These are phyloP conservation scores for Durusdinium trenchii DNA, from an alignment of 73 alveolate species.

Conservation along the genomic window DNA sequence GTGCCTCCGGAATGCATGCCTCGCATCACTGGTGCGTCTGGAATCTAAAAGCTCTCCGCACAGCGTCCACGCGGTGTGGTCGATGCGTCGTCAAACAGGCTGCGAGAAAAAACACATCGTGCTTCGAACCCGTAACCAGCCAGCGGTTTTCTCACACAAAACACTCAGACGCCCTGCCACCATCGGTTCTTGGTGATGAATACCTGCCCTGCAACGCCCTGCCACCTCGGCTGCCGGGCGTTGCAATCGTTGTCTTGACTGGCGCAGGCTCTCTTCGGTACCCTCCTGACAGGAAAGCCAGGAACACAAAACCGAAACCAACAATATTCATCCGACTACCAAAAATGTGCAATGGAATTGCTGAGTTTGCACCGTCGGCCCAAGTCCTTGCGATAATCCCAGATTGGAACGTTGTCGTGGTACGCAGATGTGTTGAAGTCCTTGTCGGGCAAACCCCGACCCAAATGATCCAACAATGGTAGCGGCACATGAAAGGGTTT, in stretches of 20 bases:
- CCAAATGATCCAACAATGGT: neutral
- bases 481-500: neutral
- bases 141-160: no score
- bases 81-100: no score
- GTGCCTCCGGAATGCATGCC: no score
- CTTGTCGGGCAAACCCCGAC: neutral
- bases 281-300: slow-evolving; percentile 30
- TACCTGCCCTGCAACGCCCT: neutral
- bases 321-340: neutral
- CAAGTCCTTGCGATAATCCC: slow-evolving; percentile 82
- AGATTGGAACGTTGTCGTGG: slow-evolving; percentile 64
- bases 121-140: no score
- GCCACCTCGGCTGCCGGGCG: neutral
- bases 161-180: no score
- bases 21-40: no score
- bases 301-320: neutral
- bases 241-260: slow-evolving; percentile 50
- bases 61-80: no score
- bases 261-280: slow-evolving; percentile 72
- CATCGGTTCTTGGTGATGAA: no score
- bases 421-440: slow-evolving; percentile 39
- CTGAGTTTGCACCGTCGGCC: neutral
- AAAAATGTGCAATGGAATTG: neutral
- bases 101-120: no score
- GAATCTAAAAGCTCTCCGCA: no score